Conservation (phyloP, 2,329 filamentous ascomycete species). For the Simplicillium sp. region DNA sequence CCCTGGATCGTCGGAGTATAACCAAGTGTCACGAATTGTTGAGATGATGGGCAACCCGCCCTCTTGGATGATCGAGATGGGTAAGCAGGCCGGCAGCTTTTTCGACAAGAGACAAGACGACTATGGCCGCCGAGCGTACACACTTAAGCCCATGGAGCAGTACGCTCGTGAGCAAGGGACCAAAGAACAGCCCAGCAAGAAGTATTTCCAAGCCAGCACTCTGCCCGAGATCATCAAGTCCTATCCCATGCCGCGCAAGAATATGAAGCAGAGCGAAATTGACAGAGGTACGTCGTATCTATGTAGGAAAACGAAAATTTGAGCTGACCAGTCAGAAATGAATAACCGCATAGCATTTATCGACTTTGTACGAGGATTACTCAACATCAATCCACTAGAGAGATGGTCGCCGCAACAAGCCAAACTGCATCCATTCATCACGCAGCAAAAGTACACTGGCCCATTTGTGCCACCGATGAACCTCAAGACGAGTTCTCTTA, state of each 20-base stretch:
- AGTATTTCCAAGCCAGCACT: conserved; percentile 93
- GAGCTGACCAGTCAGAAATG: conserved; percentile 61
- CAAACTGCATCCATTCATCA: conserved; percentile 96
- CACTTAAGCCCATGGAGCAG: conserved; percentile 95
- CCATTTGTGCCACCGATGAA: conserved; percentile 98
- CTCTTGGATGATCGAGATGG: conserved; percentile 99
- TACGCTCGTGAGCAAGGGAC: conserved; percentile 92
- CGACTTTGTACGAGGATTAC: conserved; percentile 86
- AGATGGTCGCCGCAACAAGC: conserved; percentile 97
- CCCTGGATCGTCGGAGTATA: conserved; percentile 96
- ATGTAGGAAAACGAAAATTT: neutral
- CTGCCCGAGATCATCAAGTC: conserved; percentile 95
- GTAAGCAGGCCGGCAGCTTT: conserved; percentile 94
- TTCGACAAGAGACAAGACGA: conserved; percentile 91
- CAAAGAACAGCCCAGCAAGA: conserved; percentile 98
- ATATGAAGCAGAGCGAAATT: conserved; percentile 96
- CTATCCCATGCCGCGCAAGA: conserved; percentile 97
- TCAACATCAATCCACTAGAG: conserved; percentile 93
- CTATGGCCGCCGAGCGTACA: conserved; percentile 81
- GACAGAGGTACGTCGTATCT: conserved; percentile 63
- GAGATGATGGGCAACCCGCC: conserved; percentile 97
- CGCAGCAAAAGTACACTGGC: conserved; percentile 92
- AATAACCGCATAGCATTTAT: conserved; percentile 96
- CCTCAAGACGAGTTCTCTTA: conserved; percentile 75
- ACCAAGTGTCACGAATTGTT: conserved; percentile 92